Conservation (phyloP, 179 eudicot genomes). For the Gypsophila paniculata region DNA sequence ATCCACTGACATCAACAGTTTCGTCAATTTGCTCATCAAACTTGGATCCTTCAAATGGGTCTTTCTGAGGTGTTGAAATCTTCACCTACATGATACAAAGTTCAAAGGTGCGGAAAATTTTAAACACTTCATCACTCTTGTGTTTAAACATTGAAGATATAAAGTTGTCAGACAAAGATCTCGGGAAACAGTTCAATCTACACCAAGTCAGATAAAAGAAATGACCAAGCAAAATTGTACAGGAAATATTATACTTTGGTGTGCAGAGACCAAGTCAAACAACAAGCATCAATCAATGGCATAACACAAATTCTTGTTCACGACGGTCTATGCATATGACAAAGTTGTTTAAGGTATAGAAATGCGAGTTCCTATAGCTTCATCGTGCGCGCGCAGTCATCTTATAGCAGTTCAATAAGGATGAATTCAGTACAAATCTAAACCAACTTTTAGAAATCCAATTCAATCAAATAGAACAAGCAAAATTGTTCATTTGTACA, state of each 20-base stretch:
- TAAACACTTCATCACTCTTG: not conserved
- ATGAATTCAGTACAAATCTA: not conserved
- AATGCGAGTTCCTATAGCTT: no score
- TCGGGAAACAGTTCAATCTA: not conserved
- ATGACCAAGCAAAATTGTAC: not conserved
- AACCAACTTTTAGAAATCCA: not conserved
- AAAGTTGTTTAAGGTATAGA: no score
- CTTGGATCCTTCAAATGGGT: conserved; percentile 35
- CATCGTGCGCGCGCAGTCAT: no score
- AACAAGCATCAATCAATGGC: conserved; percentile 2
- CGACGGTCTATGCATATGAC: no score
- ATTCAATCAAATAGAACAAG: not conserved
- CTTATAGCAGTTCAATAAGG: not conserved
- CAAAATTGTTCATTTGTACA: not conserved
- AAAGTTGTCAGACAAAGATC: not conserved
- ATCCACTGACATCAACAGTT: conserved; percentile 37
- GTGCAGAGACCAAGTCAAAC: not conserved
- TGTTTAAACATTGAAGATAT: not conserved
- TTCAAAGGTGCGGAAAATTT: conserved; percentile 3
- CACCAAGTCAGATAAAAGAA: not conserved
- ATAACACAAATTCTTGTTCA: not conserved
- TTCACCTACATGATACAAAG: conserved; percentile 28
- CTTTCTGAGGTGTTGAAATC: conserved; percentile 25
- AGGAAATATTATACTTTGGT: not conserved
- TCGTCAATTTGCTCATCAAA: conserved; percentile 37